Evolutionary conservation across 2,329 filamentous ascomycete genomes (phyloP).

Genomic region (Rhynchosporium graminicola): DNA sequence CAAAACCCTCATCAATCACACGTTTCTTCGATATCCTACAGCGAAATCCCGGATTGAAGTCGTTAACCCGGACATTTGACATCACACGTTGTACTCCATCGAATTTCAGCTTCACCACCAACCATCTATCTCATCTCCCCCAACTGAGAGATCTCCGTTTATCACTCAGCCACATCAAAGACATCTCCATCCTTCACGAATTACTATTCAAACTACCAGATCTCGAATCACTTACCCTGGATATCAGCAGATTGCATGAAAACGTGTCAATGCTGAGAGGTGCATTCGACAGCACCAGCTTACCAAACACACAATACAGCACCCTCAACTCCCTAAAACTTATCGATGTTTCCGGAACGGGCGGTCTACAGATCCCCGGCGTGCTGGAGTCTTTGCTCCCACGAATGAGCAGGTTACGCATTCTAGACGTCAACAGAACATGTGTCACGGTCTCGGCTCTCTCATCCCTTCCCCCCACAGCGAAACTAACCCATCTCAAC

Average conservation of each 20-base stretch:
- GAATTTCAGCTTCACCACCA: background rate
- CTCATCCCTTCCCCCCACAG: slow-evolving; percentile 3
- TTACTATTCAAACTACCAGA: background rate
- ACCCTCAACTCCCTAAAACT: slow-evolving; percentile 8
- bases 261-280: slow-evolving; percentile 10
- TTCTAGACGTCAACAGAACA: slow-evolving; percentile 16
- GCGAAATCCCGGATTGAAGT: background rate
- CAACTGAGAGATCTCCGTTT: slow-evolving; percentile 4
- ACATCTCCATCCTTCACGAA: background rate
- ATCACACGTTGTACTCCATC: background rate
- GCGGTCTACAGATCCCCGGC: slow-evolving; percentile 5
- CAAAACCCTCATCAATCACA: slow-evolving; percentile 1
- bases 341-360: slow-evolving; percentile 1
- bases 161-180: slow-evolving; percentile 4
- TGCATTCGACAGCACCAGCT: background rate
- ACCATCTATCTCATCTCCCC: slow-evolving; percentile 6
- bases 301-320: background rate
- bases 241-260: background rate
- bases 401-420: slow-evolving; percentile 13
- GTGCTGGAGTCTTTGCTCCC: slow-evolving; percentile 13
- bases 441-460: slow-evolving; percentile 8
- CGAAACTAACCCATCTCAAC: slow-evolving; percentile 17
- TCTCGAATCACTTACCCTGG: slow-evolving; percentile 2
- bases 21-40: background rate
- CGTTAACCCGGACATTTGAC: slow-evolving; percentile 14